Evolutionary conservation across 2,329 filamentous ascomycete species (phyloP).

Genomic region (Raffaelea ambrosiae): DNA sequence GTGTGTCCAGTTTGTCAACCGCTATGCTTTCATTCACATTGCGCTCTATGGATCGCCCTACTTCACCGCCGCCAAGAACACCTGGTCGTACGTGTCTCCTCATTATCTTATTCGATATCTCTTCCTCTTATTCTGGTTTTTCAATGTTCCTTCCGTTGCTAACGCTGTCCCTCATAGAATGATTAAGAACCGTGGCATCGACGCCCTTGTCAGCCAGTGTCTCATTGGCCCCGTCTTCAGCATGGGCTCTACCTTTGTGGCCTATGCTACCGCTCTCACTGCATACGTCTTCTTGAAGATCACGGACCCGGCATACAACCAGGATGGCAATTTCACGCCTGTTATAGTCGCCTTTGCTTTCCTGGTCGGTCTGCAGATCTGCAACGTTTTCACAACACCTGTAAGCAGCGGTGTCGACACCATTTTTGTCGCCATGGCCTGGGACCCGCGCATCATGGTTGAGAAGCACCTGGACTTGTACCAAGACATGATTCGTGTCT

Average conservation of each 20-base stretch:
- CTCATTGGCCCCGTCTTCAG: conserved; percentile 66
- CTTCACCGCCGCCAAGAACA: conserved; percentile 77
- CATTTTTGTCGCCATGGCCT: conserved; percentile 72
- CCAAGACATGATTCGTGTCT: conserved; percentile 67
- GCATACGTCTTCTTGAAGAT: conserved; percentile 82
- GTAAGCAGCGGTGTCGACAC: conserved; percentile 84
- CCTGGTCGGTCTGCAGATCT: conserved; percentile 82
- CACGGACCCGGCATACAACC: conserved; percentile 73
- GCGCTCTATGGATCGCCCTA: conserved; percentile 88
- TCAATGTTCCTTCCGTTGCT: background rate
- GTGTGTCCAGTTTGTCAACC: conserved; percentile 81
- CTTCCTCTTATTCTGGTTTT: background rate
- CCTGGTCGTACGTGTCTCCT: conserved; percentile 52
- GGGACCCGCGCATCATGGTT: conserved; percentile 66
- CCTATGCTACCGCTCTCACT: conserved; percentile 70
- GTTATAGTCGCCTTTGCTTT: conserved; percentile 81
- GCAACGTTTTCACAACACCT: conserved; percentile 78
- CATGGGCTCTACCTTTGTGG: conserved; percentile 76
- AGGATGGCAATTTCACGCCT: conserved; percentile 57
- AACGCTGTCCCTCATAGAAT: conserved; percentile 37
- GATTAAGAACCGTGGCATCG: conserved; percentile 87
- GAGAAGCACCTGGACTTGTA: conserved; percentile 77
- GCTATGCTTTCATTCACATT: conserved; percentile 88
- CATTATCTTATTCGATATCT: background rate
- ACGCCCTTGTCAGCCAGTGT: conserved; percentile 83